phyloP scores from a whole-genome alignment of 306 rosid species.

The Dryas octopetala region DNA sequence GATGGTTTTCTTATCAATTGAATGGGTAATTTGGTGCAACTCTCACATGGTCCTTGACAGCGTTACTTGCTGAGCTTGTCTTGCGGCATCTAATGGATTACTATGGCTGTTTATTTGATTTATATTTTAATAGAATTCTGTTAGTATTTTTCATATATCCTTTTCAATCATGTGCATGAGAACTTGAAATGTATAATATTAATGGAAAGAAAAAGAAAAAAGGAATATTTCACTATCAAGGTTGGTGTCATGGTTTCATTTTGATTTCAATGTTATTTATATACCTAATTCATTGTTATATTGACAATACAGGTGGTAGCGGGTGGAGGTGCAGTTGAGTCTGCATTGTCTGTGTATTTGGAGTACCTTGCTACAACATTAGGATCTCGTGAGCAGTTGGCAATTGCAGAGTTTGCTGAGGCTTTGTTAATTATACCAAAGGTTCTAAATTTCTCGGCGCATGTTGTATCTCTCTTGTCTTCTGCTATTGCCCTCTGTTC shows the following conservation, averaged over 20 bases:
- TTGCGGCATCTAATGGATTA: not conserved
- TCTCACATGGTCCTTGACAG: too few relatives aligned
- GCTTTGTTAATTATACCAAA: slow-evolving; percentile 82
- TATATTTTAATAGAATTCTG: too few relatives aligned
- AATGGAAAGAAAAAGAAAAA: not conserved
- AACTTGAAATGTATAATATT: not conserved
- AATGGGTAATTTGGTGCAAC: too few relatives aligned
- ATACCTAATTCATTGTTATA: slow-evolving; percentile 2
- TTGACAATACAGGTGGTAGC: slow-evolving; percentile 74
- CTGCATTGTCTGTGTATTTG: slow-evolving; percentile 90
- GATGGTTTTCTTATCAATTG: too few relatives aligned
- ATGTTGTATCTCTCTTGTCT: not conserved
- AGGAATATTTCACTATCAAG: not conserved
- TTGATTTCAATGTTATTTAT: not conserved
- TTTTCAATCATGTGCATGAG: not conserved
- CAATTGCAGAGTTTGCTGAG: slow-evolving; percentile 97
- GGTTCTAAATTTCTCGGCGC: slow-evolving; percentile 18
- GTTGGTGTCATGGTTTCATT: not conserved
- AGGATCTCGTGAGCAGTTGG: slow-evolving; percentile 99
- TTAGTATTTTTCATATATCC: too few relatives aligned
- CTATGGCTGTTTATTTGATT: not conserved
- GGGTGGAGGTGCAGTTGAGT: slow-evolving; percentile 99
- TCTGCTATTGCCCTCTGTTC: not conserved
- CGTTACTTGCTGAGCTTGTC: not conserved
- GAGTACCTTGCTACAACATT: slow-evolving; percentile 94